A percentile compares a stretch with the other conserved stretches of the same genome.
Evolutionary conservation across 2,329 filamentous ascomycete species (phyloP).

Genomic region (Thelonectria olida): DNA sequence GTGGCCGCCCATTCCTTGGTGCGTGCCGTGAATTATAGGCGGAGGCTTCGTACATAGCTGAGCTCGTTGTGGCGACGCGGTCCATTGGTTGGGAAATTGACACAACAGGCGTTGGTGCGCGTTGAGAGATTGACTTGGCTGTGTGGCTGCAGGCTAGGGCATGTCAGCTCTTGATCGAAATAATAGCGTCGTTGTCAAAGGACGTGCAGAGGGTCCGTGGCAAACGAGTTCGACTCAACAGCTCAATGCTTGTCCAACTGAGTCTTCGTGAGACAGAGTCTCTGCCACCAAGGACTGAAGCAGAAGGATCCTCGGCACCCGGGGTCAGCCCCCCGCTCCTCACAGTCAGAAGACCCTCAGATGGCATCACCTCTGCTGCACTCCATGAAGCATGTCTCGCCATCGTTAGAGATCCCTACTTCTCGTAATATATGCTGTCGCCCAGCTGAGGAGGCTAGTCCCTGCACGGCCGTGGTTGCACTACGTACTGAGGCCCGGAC

Average conservation of each 20-base stretch:
- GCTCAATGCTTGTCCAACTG: constrained; percentile 1
- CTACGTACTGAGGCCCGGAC: constrained; percentile 3
- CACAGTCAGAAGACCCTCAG: constrained; percentile 17
- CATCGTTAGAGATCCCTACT: not conserved
- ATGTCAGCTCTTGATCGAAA: constrained; percentile 1
- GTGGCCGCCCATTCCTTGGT: constrained; percentile 7
- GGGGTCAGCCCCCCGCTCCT: not conserved
- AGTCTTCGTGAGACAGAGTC: constrained; percentile 4
- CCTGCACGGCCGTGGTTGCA: constrained; percentile 7
- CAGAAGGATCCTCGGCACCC: not conserved
- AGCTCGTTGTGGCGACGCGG: constrained; percentile 12
- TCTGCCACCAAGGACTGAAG: constrained; percentile 7
- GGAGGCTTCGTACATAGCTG: constrained; percentile 18
- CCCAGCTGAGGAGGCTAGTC: constrained; percentile 8
- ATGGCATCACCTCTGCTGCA: not conserved
- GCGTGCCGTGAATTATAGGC: constrained; percentile 10
- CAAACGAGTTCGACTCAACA: not conserved
- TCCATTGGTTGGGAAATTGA: constrained; percentile 18
- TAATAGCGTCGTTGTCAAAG: not conserved
- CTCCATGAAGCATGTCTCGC: not conserved
- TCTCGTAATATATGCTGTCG: constrained; percentile 4
- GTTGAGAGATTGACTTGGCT: constrained; percentile 20
- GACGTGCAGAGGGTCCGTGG: not conserved
- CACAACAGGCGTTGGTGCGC: constrained; percentile 13
- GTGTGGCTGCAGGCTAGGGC: not conserved